A percentile compares a stretch with the other conserved stretches of the same genome.
Evolutionary conservation across 495 filamentous ascomycete genomes (phyloP).

Genomic region (Hypoxylon trugodes): DNA sequence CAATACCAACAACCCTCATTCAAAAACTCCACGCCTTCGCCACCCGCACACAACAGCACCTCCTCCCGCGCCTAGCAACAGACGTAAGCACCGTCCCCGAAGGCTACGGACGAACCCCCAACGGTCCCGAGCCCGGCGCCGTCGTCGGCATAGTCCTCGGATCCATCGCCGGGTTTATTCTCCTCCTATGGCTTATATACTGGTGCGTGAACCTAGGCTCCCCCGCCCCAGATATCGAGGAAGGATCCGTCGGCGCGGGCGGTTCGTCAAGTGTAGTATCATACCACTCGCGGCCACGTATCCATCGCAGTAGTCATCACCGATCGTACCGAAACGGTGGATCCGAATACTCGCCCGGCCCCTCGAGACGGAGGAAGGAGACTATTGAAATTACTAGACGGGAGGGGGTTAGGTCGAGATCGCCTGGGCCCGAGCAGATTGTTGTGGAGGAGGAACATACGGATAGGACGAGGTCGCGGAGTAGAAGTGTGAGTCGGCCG

Average conservation of each 20-base stretch:
- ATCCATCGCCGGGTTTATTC: constrained; percentile 79
- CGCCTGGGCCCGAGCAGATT: constrained; percentile 43
- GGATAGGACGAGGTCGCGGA: constrained; percentile 31
- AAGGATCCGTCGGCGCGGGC: constrained; percentile 43
- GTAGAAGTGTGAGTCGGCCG: constrained; percentile 30
- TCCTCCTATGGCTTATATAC: constrained; percentile 80
- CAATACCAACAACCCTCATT: constrained; percentile 1
- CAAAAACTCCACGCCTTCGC: constrained; percentile 23
- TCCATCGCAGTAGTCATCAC: constrained; percentile 34
- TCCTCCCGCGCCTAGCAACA: constrained; percentile 31
- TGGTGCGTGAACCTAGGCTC: constrained; percentile 65
- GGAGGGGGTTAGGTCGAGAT: constrained; percentile 32
- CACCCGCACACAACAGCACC: constrained; percentile 24
- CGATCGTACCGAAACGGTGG: not conserved
- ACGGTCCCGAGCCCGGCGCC: constrained; percentile 70
- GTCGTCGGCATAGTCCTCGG: constrained; percentile 88
- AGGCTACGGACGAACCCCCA: constrained; percentile 69
- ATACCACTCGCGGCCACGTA: constrained; percentile 39
- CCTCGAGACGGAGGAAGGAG: constrained; percentile 38
- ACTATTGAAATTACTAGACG: constrained; percentile 50
- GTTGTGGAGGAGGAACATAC: constrained; percentile 50
- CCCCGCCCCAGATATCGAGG: constrained; percentile 33
- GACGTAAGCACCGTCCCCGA: constrained; percentile 64
- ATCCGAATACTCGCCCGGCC: constrained; percentile 8
- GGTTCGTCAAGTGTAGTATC: constrained; percentile 41